A percentile compares a stretch with the other conserved stretches of the same genome.
These are phyloP conservation scores for Blastobotrys persicus DNA, from an alignment of 1,139 yeast species.

Conservation along the genomic window DNA sequence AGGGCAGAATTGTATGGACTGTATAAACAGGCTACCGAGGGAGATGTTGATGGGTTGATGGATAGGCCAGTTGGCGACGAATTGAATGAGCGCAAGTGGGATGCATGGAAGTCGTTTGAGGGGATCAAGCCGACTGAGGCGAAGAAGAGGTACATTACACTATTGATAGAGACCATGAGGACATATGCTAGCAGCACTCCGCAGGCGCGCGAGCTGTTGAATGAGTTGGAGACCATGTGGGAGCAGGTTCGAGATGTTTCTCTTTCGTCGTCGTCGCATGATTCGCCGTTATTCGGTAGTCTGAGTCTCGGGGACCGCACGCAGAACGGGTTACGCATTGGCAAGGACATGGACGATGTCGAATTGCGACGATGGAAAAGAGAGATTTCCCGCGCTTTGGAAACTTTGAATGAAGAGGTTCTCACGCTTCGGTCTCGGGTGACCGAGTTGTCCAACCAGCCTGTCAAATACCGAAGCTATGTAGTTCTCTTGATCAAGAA, in stretches of 20 bases:
- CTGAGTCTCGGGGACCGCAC: not conserved
- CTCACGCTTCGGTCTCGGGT: slow-evolving; percentile 16
- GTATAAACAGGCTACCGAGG: slow-evolving; percentile 87
- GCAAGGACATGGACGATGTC: slow-evolving; percentile 14
- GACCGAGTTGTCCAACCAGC: slow-evolving; percentile 14
- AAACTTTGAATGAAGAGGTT: slow-evolving; percentile 34
- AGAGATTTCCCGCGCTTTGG: slow-evolving; percentile 34
- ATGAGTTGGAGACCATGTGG: slow-evolving; percentile 71
- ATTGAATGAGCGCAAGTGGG: slow-evolving; percentile 32
- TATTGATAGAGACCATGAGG: slow-evolving; percentile 64
- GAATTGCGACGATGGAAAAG: slow-evolving; percentile 32
- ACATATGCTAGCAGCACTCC: slow-evolving; percentile 65
- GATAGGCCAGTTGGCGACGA: slow-evolving; percentile 8
- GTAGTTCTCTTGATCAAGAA: slow-evolving; percentile 2
- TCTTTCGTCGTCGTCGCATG: slow-evolving; percentile 4
- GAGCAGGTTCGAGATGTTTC: slow-evolving; percentile 62
- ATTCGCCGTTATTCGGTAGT: slow-evolving; percentile 3
- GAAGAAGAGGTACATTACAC: slow-evolving; percentile 64
- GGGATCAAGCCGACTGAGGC: slow-evolving; percentile 74
- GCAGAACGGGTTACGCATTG: not conserved
- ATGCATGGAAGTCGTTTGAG: slow-evolving; percentile 77
- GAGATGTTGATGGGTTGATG: slow-evolving; percentile 57
- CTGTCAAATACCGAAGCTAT: not conserved
- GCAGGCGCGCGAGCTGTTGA: slow-evolving; percentile 64
- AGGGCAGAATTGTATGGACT: slow-evolving; percentile 73